Base-by-base conservation (phyloP, 2,329 filamentous ascomycete genomes). In the Cladophialophora exuberans region DNA sequence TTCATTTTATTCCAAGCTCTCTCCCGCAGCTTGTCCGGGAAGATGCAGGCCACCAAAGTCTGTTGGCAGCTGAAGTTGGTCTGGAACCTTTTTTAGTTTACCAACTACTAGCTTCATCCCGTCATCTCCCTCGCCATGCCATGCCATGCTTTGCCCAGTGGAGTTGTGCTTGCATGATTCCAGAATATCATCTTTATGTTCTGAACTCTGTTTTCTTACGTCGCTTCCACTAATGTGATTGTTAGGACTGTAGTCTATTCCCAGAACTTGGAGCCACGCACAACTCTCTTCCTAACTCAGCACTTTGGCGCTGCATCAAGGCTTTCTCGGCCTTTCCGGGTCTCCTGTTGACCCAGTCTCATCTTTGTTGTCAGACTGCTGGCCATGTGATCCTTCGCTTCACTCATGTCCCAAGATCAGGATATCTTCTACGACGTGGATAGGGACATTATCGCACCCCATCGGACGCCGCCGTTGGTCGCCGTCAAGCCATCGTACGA, bases 391-490 rank as follows among this genome's bases (percentile, higher is more conserved):
- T 51, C 18, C 17, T 43, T 26, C 22, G 31, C 39, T 15, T 51
- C 35, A 53, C 48, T 52, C 58, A 61, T 61, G 58, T 61, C 58
- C 41, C 35, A 48, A 50, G 45, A 41, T 43, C 52, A 45, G 18
- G 50, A 59, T 22, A 31, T 30, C 15, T 54, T 43, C 38, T 57
- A 31, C 52, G 51, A 62, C 38, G 28, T 52, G 10, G 56, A 62
- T 13, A 50, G 56, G 45, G 55, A 61, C 28, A 52, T 59, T 23
- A 23, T 59, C 6, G 33, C 18, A 33, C 51, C 51, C 30, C 22
- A 20, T 15, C 44, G 59, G 53, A 74, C 73, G 35, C 74, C 74
- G 35, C 67, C 62, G n/a, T 65, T 74, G 48, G 57, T 69, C 59
- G 52, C 64, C 17, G 57, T 63, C 15, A 63, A 65, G 28, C 59